These are phyloP conservation scores for Phytopythium sindhum DNA, from an alignment of 352 stramenopile species.

Conservation along the genomic window DNA sequence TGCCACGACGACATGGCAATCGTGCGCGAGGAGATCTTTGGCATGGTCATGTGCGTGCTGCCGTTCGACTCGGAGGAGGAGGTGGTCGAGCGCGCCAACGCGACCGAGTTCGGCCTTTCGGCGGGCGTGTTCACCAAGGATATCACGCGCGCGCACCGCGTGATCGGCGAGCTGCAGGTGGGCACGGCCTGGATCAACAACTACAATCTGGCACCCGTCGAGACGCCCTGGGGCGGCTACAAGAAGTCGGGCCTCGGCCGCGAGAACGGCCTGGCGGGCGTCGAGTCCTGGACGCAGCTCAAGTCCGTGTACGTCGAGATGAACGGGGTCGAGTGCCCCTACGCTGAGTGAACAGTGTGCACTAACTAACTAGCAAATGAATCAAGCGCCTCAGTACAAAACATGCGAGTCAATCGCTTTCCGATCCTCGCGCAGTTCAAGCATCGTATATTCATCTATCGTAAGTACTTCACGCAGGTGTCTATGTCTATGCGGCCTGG, in stretches of 20 bases:
- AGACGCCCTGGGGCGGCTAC: slow-evolving; percentile 88
- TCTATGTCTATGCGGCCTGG: slow-evolving; percentile 15
- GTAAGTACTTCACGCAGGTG: too few relatives aligned
- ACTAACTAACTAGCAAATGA: neutral
- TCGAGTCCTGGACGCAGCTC: slow-evolving; percentile 89
- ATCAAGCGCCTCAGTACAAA: neutral
- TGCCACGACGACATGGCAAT: slow-evolving; percentile 88
- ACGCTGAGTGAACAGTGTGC: slow-evolving; percentile 27
- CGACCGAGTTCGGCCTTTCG: slow-evolving; percentile 75
- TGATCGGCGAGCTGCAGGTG: slow-evolving; percentile 63
- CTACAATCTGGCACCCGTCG: slow-evolving; percentile 85
- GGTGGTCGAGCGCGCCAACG: slow-evolving; percentile 75
- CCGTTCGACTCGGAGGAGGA: slow-evolving; percentile 77
- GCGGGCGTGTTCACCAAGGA: slow-evolving; percentile 87
- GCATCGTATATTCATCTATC: neutral
- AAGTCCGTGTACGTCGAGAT: slow-evolving; percentile 89
- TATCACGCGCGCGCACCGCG: slow-evolving; percentile 69
- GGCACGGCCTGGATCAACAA: slow-evolving; percentile 90
- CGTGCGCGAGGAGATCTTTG: slow-evolving; percentile 80
- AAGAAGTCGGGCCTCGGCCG: slow-evolving; percentile 91
- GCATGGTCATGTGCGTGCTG: slow-evolving; percentile 79
- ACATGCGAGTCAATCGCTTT: neutral
- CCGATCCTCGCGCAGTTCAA: neutral
- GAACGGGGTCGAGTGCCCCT: slow-evolving; percentile 69
- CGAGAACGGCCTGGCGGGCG: slow-evolving; percentile 87